These are phyloP conservation scores for Nemania sp. DNA, from an alignment of 2,329 filamentous ascomycete genomes.

Conservation along the genomic window DNA sequence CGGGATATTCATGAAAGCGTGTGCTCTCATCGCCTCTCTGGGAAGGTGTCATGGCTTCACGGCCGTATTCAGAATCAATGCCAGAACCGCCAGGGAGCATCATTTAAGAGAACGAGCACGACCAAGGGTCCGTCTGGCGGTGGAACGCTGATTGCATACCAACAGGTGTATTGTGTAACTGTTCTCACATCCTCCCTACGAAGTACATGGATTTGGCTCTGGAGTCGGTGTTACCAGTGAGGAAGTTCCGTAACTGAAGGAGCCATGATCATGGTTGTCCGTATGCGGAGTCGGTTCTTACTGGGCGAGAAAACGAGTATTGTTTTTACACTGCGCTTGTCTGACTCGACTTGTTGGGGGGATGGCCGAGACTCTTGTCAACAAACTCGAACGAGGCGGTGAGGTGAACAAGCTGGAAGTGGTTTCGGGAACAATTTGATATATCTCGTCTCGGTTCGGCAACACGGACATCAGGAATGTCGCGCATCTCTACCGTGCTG, in stretches of 20 bases:
- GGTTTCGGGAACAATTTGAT: slow-evolving; percentile 28
- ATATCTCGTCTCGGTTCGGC: slow-evolving; percentile 30
- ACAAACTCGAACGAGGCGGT: not conserved
- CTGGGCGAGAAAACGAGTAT: slow-evolving; percentile 8
- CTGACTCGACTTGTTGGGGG: not conserved
- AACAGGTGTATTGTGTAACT: slow-evolving; percentile 24
- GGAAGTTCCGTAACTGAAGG: slow-evolving; percentile 14
- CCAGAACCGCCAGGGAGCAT: slow-evolving; percentile 16
- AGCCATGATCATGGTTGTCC: slow-evolving; percentile 10
- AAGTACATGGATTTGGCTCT: slow-evolving; percentile 1
- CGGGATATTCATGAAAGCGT: not conserved
- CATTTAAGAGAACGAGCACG: slow-evolving; percentile 12
- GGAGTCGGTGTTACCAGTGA: slow-evolving; percentile 14
- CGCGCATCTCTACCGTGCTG: slow-evolving; percentile 25
- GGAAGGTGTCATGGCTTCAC: slow-evolving; percentile 18
- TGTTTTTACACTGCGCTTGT: not conserved
- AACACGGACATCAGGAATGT: slow-evolving; percentile 16
- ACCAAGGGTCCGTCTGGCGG: slow-evolving; percentile 13
- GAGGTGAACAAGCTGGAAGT: slow-evolving; percentile 15
- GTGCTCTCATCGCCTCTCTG: slow-evolving; percentile 16
- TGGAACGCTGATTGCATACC: slow-evolving; percentile 27
- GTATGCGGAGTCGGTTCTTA: slow-evolving; percentile 4
- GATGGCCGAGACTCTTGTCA: not conserved
- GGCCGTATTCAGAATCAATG: slow-evolving; percentile 26
- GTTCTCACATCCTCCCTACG: slow-evolving; percentile 9